Base-by-base conservation (phyloP, 148 eudicot species). In the Diospyros kaki region DNA sequence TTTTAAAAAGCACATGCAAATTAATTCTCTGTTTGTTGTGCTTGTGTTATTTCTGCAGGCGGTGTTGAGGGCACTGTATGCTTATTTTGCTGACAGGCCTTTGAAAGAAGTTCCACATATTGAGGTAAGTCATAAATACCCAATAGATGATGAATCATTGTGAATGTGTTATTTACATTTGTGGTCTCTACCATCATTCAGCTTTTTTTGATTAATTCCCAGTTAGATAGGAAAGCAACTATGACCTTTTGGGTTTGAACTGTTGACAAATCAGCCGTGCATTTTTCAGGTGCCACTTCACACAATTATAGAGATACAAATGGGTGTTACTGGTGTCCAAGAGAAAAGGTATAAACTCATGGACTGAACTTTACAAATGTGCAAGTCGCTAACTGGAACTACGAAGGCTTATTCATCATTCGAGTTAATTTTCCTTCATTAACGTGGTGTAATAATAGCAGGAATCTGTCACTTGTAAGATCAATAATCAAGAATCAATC, bases 291-390 rank as follows among this genome's bases (percentile, higher is more conserved):
- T 95, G 83, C 99, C 99, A n/a, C 94, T 95, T 54, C 99, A 95
- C 81, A 95, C 99, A 63, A 95, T 93, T 55, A 93, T 95, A 79
- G 99, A 95, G 88, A 95, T 95, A 80, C 96, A 91, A 78, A 95
- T 93, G 99, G 99, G 99, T 62, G 99, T 95, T 60, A 91, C 91
- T 2, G 99, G 99, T 10, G 97, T 95, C 68, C 97, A 93, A 83
- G 99, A 95, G 91, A 95, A 95, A 82, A 77, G 99, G 78, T 95
- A 95, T 87, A 95, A 93, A 82, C 93, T 93, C 77, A 95, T 95
- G 96, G 91, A 92, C 76, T 89, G 81, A 86, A 58, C 18, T 54
- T 44, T 58, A 45, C 28, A 39, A 6, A 51, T 66, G 39, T 71
- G 76, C 58, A 66, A 71, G 59, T 70, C 56, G 44, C 73, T 18